phyloP scores from a whole-genome alignment of 192 early-diverging fungal genomes.

The Polychytrium aggregatum region DNA sequence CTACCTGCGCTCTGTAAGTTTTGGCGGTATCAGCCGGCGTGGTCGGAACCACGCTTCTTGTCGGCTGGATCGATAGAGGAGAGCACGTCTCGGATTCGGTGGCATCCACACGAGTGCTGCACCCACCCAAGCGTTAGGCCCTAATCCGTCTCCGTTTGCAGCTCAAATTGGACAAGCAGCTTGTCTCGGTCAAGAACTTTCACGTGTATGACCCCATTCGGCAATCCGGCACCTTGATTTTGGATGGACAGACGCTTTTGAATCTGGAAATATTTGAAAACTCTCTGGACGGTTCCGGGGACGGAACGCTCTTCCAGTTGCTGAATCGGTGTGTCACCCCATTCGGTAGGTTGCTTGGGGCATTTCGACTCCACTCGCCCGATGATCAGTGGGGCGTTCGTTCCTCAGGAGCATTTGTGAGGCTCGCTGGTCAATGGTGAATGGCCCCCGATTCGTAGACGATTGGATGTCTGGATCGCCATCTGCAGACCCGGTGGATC shows the following conservation, averaged over 20 bases:
- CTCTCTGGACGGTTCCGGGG: conserved; percentile 53
- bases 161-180: conserved; percentile 76
- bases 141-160: conserved; percentile 12
- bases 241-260: conserved; percentile 87
- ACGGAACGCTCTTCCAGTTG: conserved; percentile 76
- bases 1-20: conserved; percentile 69
- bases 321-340: conserved; percentile 77
- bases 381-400: too few relatives aligned
- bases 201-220: conserved; percentile 73
- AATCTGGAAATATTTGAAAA: conserved; percentile 91
- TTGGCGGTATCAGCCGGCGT: too few relatives aligned
- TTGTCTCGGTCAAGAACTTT: conserved; percentile 80
- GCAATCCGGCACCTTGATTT: conserved; percentile 57
- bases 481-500: too few relatives aligned
- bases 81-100: too few relatives aligned
- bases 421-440: too few relatives aligned
- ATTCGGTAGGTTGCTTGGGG: conserved; percentile 62
- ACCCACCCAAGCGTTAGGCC: too few relatives aligned
- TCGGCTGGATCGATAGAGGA: too few relatives aligned
- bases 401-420: background rate
- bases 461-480: too few relatives aligned
- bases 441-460: too few relatives aligned
- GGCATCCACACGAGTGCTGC: too few relatives aligned
- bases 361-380: conserved; percentile 35
- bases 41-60: too few relatives aligned